Evolutionary conservation across 1,284 basidiomycete species (phyloP), one percentile per base, ranked within the genome.

Genomic region (Sutorius eximius): DNA sequence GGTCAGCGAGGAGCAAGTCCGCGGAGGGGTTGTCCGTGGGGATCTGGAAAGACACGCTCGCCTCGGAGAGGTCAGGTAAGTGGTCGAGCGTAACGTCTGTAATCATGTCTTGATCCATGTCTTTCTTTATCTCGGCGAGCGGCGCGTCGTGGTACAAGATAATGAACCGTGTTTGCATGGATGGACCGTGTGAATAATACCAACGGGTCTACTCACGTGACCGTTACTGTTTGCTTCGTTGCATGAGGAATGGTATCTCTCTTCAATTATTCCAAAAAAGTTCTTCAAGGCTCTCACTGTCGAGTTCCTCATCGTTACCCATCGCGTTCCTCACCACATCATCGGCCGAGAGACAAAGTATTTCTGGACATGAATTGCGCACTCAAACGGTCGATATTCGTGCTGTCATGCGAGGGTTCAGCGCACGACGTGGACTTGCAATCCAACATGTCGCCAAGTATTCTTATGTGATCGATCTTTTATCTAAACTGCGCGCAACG

Each of bases 41-140:
- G 41, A 83, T 80, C 64, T 82, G 79, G 64, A 83, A 82, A 2
- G 81, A 82, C 43, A 78, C 68, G 30, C 77, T 80, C 11, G 68
- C 54, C 18, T 76, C 69, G 11, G 77, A 77, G 54, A 74, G 63
- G 52, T 82, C 78, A 45, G 78, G 80, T 32, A 81, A 64, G 61
- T 80, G 77, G 63, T 77, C 73, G 46, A 75, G 61, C 53, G 78
- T 82, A 41, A 78, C 67, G 57, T 80, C 77, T 50, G 62, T 68
- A 16, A 69, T 59, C 62, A 63, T 51, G 30, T 64, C 59, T 22
- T 57, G 53, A 34, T 56, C 53, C 63, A 69, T 62, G 11, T 33
- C 38, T 7, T 42, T 42, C 22, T 34, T 37, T 16, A 5, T 27
- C 18, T 41, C 11, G 45, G 46, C 2, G 40, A 41, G 5, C 7